Percentiles rank a stretch among this genome's conserved stretches.
phyloP scores from a whole-genome alignment of 768 basidiomycete species.

The Amanita inopinata region DNA sequence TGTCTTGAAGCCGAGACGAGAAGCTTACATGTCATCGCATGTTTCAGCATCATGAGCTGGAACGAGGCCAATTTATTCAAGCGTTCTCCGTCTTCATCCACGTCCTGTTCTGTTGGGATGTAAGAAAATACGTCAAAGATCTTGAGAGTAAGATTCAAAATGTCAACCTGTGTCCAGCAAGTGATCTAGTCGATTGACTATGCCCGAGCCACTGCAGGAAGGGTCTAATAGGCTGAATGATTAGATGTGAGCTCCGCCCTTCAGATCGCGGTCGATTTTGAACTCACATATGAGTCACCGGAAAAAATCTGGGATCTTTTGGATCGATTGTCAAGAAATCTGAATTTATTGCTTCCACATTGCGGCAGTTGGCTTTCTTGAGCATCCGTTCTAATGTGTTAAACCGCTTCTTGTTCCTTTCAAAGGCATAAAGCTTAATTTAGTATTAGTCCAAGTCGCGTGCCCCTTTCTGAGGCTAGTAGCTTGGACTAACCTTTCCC shows the following conservation, averaged over 20 bases:
- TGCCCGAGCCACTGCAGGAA: conserved; percentile 93
- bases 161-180: conserved; percentile 61
- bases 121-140: conserved; percentile 6
- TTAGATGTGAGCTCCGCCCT: neutral
- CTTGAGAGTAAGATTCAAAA: conserved; percentile 5
- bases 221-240: conserved; percentile 75
- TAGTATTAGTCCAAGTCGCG: neutral
- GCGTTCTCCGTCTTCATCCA: conserved; percentile 52
- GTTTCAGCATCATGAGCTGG: conserved; percentile 84
- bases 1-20: conserved; percentile 4
- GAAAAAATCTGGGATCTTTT: conserved; percentile 43
- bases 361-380: conserved; percentile 70
- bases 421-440: conserved; percentile 76
- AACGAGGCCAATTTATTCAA: conserved; percentile 80
- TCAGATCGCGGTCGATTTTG: conserved; percentile 1
- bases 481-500: conserved; percentile 51
- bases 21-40: conserved; percentile 86
- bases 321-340: conserved; percentile 86
- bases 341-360: conserved; percentile 61
- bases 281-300: conserved; percentile 81
- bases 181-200: conserved; percentile 83
- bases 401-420: conserved; percentile 76
- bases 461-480: neutral
- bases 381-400: conserved; percentile 81
- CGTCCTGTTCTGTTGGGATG: conserved; percentile 41